Percentiles rank a stretch among this genome's conserved stretches.
phyloP scores from a whole-genome alignment of 768 basidiomycete genomes.

The Xerocomellus dryophilus region DNA sequence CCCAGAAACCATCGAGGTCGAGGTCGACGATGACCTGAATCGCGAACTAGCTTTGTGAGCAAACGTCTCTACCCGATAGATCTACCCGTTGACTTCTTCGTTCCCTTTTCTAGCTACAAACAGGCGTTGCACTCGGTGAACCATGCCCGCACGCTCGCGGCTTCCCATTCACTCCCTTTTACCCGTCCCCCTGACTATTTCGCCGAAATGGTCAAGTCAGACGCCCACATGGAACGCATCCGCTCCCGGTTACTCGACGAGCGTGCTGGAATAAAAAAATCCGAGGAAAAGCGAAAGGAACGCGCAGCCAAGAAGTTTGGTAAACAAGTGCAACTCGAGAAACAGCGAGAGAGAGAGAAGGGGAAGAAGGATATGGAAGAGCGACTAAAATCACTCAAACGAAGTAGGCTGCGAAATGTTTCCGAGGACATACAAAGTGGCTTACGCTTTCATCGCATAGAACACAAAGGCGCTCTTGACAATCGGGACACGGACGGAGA shows the following conservation, averaged over 20 bases:
- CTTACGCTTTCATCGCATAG: conserved; percentile 37
- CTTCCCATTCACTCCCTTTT: conserved; percentile 77
- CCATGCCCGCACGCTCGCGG: conserved; percentile 71
- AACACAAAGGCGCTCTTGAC: conserved; percentile 81
- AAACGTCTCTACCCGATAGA: not conserved
- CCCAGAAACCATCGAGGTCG: conserved; percentile 69
- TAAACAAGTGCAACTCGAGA: conserved; percentile 95
- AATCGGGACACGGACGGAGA: conserved; percentile 50
- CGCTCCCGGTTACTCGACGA: conserved; percentile 89
- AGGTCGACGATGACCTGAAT: conserved; percentile 85
- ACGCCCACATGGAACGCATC: conserved; percentile 96
- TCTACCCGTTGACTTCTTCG: not conserved
- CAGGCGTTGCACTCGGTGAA: conserved; percentile 87
- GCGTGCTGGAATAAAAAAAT: conserved; percentile 80
- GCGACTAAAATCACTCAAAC: conserved; percentile 79
- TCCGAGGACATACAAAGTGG: not conserved
- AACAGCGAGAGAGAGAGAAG: conserved; percentile 83
- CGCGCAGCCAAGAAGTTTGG: conserved; percentile 97
- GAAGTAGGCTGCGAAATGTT: conserved; percentile 50
- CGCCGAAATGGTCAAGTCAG: conserved; percentile 98
- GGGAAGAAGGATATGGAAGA: conserved; percentile 93
- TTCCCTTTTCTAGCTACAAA: conserved; percentile 68
- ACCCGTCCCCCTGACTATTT: conserved; percentile 93
- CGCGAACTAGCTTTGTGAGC: conserved; percentile 94
- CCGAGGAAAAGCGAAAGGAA: conserved; percentile 88